Evolutionary conservation across 306 rosid species (phyloP).

Genomic region (Carpinus viminea): DNA sequence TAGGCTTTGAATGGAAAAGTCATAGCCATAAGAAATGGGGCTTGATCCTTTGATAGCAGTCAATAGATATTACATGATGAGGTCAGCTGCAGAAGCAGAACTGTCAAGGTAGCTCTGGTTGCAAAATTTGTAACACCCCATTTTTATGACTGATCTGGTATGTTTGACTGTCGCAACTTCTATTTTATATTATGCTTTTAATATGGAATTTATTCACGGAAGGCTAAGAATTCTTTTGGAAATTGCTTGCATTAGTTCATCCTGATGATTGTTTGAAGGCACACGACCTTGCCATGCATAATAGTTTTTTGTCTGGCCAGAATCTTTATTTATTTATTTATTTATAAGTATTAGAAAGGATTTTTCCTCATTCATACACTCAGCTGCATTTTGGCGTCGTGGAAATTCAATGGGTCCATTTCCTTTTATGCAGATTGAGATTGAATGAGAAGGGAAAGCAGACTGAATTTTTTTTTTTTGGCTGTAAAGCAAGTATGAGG

Average conservation of each 20-base stretch:
- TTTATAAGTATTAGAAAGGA: not conserved
- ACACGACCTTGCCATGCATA: not conserved
- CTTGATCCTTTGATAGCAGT: not conserved
- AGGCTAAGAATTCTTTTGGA: not conserved
- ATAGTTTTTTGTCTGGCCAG: not conserved
- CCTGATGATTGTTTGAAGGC: not conserved
- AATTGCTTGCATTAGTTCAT: not conserved
- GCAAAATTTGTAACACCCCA: not conserved
- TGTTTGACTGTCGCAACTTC: not conserved
- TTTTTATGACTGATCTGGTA: not conserved
- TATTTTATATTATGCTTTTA: not conserved
- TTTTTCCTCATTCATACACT: not conserved
- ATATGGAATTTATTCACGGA: not conserved
- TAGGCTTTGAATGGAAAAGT: not conserved
- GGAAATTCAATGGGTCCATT: not conserved
- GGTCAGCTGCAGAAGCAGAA: slow-evolving; percentile 7
- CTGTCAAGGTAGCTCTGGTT: not conserved
- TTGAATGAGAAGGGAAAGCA: not conserved
- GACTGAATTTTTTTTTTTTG: not conserved
- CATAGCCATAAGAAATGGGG: slow-evolving; percentile 1
- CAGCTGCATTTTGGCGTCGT: not conserved
- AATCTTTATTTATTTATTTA: too few relatives aligned
- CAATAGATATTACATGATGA: not conserved
- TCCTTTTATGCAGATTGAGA: not conserved
- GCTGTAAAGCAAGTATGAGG: not conserved